Percentiles rank a stretch among this genome's conserved stretches.
phyloP scores from a whole-genome alignment of 805 yeast species.

The Schwanniomyces vanrijiae region DNA sequence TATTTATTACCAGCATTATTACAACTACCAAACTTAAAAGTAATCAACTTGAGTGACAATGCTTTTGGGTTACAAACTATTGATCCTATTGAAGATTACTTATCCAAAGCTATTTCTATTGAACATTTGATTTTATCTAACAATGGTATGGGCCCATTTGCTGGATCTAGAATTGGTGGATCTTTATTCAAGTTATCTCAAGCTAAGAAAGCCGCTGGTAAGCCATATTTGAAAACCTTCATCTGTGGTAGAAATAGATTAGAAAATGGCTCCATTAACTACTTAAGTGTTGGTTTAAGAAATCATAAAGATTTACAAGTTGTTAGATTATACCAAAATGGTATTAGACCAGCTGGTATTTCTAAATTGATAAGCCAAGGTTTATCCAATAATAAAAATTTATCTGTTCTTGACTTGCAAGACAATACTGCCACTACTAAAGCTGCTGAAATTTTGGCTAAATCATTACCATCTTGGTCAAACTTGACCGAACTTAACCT shows the following conservation, averaged over 20 bases:
- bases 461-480: constrained; percentile 60
- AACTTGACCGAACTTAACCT: constrained; percentile 73
- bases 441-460: constrained; percentile 53
- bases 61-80: constrained; percentile 97
- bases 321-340: constrained; percentile 88
- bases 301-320: constrained; percentile 72
- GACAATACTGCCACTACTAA: constrained; percentile 89
- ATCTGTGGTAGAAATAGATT: constrained; percentile 96
- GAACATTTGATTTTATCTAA: constrained; percentile 88
- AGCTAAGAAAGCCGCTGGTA: constrained; percentile 53
- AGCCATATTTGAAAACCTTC: constrained; percentile 70
- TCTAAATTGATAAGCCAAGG: constrained; percentile 73
- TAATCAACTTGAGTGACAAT: constrained; percentile 86
- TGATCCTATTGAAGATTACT: constrained; percentile 78
- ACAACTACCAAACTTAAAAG: constrained; percentile 63
- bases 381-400: constrained; percentile 55
- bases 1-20: constrained; percentile 72
- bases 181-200: constrained; percentile 71
- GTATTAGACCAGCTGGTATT: constrained; percentile 94
- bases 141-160: constrained; percentile 98
- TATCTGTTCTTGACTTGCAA: constrained; percentile 80
- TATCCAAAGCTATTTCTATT: constrained; percentile 72
- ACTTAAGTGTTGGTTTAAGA: constrained; percentile 81
- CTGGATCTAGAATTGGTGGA: constrained; percentile 91
- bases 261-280: constrained; percentile 90